Evolutionary conservation across 352 stramenopile genomes (phyloP).

Genomic region (Phytophthora sp.): DNA sequence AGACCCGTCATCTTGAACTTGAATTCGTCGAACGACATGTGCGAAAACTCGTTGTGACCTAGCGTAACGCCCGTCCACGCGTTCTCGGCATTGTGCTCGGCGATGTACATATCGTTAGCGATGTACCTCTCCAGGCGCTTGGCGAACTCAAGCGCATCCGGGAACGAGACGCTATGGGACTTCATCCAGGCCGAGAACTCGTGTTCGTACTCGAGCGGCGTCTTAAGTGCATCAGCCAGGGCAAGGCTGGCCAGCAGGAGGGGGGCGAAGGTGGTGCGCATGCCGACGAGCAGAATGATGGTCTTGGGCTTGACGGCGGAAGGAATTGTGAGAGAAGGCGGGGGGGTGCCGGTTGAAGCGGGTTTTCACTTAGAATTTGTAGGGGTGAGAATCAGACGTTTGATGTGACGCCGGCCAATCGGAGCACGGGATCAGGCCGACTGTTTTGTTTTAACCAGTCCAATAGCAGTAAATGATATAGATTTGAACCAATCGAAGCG

Average conservation of each 20-base stretch:
- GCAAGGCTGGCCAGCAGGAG: conserved; percentile 39
- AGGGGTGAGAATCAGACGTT: conserved; percentile 32
- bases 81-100: conserved; percentile 84
- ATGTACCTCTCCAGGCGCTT: conserved; percentile 82
- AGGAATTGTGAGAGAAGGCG: conserved; percentile 30
- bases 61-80: conserved; percentile 74
- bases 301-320: conserved; percentile 24
- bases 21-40: conserved; percentile 97
- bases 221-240: conserved; percentile 52
- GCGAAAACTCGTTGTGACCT: conserved; percentile 69
- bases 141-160: conserved; percentile 73
- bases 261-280: conserved; percentile 22
- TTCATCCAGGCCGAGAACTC: conserved; percentile 78
- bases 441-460: conserved; percentile 9
- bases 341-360: conserved; percentile 26
- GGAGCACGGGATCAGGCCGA: not conserved
- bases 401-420: conserved; percentile 28
- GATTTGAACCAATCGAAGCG: conserved; percentile 15
- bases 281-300: conserved; percentile 11
- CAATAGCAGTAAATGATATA: not conserved
- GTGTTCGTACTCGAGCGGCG: conserved; percentile 70
- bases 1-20: conserved; percentile 68
- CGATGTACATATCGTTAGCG: conserved; percentile 87
- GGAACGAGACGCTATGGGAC: conserved; percentile 54
- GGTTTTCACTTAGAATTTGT: conserved; percentile 25